Conservation (phyloP, 1,139 yeast species). For the Suhomyces atakaporum region DNA sequence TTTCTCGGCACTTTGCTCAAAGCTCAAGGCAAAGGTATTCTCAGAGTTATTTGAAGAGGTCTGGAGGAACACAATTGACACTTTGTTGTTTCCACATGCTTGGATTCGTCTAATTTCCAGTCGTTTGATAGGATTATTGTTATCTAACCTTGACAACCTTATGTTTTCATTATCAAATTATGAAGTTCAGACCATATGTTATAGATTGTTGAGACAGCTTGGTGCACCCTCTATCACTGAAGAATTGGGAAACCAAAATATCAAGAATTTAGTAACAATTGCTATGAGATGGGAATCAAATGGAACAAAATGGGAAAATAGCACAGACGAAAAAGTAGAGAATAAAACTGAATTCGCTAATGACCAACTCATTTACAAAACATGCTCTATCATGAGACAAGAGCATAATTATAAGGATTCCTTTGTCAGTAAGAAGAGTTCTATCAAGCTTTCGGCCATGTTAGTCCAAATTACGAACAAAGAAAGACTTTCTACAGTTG, state of each 20-base stretch:
- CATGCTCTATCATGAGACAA: constrained; percentile 65
- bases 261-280: constrained; percentile 66
- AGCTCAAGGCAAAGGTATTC: constrained; percentile 34
- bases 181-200: constrained; percentile 64
- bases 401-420: constrained; percentile 56
- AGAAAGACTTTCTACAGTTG: constrained; percentile 38
- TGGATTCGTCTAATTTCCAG: constrained; percentile 82
- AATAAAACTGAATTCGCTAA: constrained; percentile 42
- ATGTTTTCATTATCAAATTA: constrained; percentile 34
- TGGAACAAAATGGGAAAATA: constrained; percentile 35
- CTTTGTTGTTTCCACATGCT: constrained; percentile 81
- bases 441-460: constrained; percentile 63
- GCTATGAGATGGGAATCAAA: constrained; percentile 63
- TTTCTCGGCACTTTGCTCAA: constrained; percentile 44
- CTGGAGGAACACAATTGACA: constrained; percentile 57
- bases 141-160: constrained; percentile 42
- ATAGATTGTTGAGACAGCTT: constrained; percentile 71
- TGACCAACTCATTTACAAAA: constrained; percentile 63
- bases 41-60: constrained; percentile 28
- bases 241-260: constrained; percentile 63
- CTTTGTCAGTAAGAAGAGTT: constrained; percentile 61
- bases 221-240: constrained; percentile 75
- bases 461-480: constrained; percentile 48
- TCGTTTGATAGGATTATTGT: constrained; percentile 57
- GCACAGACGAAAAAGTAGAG: constrained; percentile 17